phyloP scores from a whole-genome alignment of 108 stramenopile species.

The Bacterosira constricta region DNA sequence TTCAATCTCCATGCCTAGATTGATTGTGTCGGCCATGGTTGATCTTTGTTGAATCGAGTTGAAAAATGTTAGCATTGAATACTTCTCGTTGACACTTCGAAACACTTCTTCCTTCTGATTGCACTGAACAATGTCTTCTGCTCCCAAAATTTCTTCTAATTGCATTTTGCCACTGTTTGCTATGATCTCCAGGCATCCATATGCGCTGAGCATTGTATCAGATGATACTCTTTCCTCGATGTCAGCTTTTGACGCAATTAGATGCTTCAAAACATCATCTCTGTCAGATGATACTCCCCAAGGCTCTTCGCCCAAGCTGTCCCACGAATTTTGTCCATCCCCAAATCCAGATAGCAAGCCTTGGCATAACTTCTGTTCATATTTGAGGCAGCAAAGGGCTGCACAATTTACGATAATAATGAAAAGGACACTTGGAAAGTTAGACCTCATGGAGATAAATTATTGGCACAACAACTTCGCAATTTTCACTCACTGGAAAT shows the following conservation, averaged over 20 bases:
- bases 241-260: constrained; percentile 30
- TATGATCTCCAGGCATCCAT: constrained; percentile 40
- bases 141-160: constrained; percentile 50
- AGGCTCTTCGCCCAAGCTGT: constrained; percentile 2
- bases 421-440: not conserved
- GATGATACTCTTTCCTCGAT: constrained; percentile 16
- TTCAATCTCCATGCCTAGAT: constrained; percentile 15
- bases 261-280: constrained; percentile 10
- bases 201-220: constrained; percentile 37
- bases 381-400: constrained; percentile 9
- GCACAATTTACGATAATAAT: not conserved
- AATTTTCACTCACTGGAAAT: constrained; percentile 6
- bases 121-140: constrained; percentile 27
- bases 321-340: not conserved
- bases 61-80: constrained; percentile 30
- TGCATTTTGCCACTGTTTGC: constrained; percentile 34
- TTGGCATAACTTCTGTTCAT: constrained; percentile 15
- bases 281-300: not conserved
- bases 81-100: constrained; percentile 29
- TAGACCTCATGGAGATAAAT: not conserved
- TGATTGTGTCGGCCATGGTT: not conserved
- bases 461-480: not conserved
- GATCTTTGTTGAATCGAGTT: constrained; percentile 8
- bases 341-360: constrained; percentile 13
- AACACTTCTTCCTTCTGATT: constrained; percentile 9